Percentiles rank a stretch among this genome's conserved stretches.
These are phyloP conservation scores for Elaphomyces granulatus DNA, from an alignment of 495 filamentous ascomycete species.

Conservation along the genomic window DNA sequence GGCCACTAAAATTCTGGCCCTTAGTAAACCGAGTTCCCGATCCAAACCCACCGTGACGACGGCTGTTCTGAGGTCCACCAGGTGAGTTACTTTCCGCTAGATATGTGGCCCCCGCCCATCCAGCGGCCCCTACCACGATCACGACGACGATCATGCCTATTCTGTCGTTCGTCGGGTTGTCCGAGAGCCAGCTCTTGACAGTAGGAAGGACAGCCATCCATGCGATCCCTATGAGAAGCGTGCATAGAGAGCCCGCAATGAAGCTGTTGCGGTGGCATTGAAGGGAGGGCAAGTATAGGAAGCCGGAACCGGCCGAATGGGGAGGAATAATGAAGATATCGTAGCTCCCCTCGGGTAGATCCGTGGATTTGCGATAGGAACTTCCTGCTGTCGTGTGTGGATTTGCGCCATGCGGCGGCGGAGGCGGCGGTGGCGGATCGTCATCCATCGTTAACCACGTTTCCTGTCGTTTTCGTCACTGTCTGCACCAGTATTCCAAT, in stretches of 20 bases:
- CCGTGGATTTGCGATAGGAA: slow-evolving; percentile 35
- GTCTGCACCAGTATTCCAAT: neutral
- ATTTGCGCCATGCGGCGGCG: slow-evolving; percentile 55
- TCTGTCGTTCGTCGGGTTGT: slow-evolving; percentile 41
- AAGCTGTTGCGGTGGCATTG: slow-evolving; percentile 82
- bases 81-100: slow-evolving; percentile 31
- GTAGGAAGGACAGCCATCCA: slow-evolving; percentile 55
- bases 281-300: slow-evolving; percentile 85
- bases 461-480: neutral
- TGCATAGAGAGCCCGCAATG: slow-evolving; percentile 63
- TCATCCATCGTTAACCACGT: slow-evolving; percentile 9
- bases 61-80: neutral
- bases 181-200: slow-evolving; percentile 52
- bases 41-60: slow-evolving; percentile 1
- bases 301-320: slow-evolving; percentile 80
- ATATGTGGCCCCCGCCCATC: slow-evolving; percentile 58
- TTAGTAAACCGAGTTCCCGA: slow-evolving; percentile 1
- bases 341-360: slow-evolving; percentile 70
- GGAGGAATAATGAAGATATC: slow-evolving; percentile 96
- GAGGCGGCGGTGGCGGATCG: slow-evolving; percentile 43
- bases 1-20: neutral
- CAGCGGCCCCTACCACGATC: slow-evolving; percentile 53
- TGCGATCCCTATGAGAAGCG: slow-evolving; percentile 50
- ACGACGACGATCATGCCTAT: slow-evolving; percentile 42
- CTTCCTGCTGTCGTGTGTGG: slow-evolving; percentile 38